phyloP scores from a whole-genome alignment of 1,284 basidiomycete genomes.

The Puccinia coronata region DNA sequence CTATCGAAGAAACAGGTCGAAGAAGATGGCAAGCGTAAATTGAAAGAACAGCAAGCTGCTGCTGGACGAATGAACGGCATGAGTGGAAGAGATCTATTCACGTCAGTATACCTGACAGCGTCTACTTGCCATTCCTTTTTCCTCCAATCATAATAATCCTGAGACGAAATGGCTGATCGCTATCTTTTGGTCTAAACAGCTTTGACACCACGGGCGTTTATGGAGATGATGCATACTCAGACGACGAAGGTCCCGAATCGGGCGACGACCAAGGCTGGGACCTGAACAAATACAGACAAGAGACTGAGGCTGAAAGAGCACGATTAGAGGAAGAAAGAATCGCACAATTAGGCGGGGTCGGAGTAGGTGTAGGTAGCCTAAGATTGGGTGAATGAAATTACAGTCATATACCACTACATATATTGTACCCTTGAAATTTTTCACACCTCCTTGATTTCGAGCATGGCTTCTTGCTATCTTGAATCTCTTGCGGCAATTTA shows the following conservation, averaged over 20 bases:
- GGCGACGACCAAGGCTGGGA: conserved; percentile 71
- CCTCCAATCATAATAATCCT: conserved; percentile 30
- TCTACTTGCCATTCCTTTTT: neutral
- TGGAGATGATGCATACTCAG: conserved; percentile 58
- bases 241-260: conserved; percentile 60
- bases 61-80: conserved; percentile 91
- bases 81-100: conserved; percentile 89
- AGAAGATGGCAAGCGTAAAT: conserved; percentile 73
- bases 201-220: conserved; percentile 71
- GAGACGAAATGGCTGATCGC: conserved; percentile 67
- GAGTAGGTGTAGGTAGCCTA: conserved; percentile 40
- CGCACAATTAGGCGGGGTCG: conserved; percentile 45
- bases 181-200: conserved; percentile 64
- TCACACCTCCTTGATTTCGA: neutral
- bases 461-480: neutral
- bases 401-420: neutral
- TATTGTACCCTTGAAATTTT: neutral
- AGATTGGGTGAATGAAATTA: conserved; percentile 11
- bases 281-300: conserved; percentile 66
- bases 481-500: neutral
- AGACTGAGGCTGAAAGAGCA: conserved; percentile 66
- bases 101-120: conserved; percentile 56
- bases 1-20: conserved; percentile 91
- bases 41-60: conserved; percentile 79
- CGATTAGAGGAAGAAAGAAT: conserved; percentile 52